phyloP scores from a whole-genome alignment of 139 green algal species.

The Volvox reticuliferus region DNA sequence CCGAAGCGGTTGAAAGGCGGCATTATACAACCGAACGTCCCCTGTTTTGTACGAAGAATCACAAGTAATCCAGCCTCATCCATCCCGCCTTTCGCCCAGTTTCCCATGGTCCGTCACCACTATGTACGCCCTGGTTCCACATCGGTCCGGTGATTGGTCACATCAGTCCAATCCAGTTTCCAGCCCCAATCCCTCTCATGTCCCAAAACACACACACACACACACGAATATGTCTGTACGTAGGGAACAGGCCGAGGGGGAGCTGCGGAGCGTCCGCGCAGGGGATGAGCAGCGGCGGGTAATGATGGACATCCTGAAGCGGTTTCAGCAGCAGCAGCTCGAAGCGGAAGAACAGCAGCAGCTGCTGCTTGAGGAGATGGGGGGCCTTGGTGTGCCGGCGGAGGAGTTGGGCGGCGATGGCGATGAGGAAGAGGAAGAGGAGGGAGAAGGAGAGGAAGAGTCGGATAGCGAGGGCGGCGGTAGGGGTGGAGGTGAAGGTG shows the following conservation, averaged over 20 bases:
- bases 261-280: constrained; percentile 61
- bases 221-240: no score
- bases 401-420: background rate
- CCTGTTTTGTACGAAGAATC: no score
- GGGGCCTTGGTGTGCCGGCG: background rate
- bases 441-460: constrained; percentile 12
- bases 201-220: no score
- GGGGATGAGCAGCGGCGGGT: constrained; percentile 54
- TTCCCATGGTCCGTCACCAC: no score
- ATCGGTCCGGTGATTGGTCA: no score
- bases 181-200: no score
- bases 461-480: background rate
- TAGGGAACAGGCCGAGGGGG: constrained; percentile 63
- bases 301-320: constrained; percentile 75
- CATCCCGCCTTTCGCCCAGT: no score
- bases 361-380: background rate
- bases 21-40: no score
- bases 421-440: background rate
- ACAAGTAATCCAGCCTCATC: no score
- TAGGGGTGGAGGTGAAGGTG: background rate
- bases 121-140: no score
- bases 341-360: constrained; percentile 45
- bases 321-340: constrained; percentile 58
- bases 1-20: no score
- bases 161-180: no score